A percentile compares a stretch with the other conserved stretches of the same genome.
Conservation (phyloP, 2,329 filamentous ascomycete genomes). For the Fonsecaea pugnacius region DNA sequence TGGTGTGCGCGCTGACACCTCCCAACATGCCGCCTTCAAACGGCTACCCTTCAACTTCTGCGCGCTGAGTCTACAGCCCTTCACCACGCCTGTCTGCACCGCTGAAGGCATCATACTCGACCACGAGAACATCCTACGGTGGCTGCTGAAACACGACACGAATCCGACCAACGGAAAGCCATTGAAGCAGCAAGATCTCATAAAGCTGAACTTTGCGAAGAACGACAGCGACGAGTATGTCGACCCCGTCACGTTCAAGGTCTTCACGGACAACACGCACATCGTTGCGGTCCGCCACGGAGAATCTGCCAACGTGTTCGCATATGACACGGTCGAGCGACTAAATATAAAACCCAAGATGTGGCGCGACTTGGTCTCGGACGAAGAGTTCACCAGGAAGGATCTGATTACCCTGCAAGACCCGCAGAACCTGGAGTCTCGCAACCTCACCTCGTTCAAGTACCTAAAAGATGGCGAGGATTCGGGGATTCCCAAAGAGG, state of each 20-base stretch:
- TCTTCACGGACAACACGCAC: conserved; percentile 97
- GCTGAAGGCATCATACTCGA: conserved; percentile 87
- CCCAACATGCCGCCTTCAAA: conserved; percentile 71
- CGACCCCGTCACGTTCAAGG: conserved; percentile 95
- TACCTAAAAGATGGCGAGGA: conserved; percentile 79
- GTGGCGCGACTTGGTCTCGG: conserved; percentile 88
- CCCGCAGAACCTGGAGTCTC: conserved; percentile 81
- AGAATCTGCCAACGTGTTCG: conserved; percentile 90
- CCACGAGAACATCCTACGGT: conserved; percentile 87
- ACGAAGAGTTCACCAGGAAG: conserved; percentile 81
- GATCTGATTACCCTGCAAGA: conserved; percentile 98
- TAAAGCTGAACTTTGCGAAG: conserved; percentile 87
- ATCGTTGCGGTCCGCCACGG: conserved; percentile 82
- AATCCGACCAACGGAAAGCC: conserved; percentile 86
- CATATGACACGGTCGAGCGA: conserved; percentile 91
- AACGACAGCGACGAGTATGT: conserved; percentile 91
- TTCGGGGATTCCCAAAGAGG: conserved; percentile 68
- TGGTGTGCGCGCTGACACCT: conserved; percentile 62
- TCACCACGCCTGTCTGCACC: conserved; percentile 92
- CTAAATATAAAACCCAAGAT: conserved; percentile 97
- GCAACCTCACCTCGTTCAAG: conserved; percentile 86
- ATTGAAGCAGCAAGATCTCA: conserved; percentile 78
- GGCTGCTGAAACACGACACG: conserved; percentile 90
- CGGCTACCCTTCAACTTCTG: conserved; percentile 98
- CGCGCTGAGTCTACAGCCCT: conserved; percentile 92